A percentile compares a stretch with the other conserved stretches of the same genome.
These are phyloP conservation scores for Fusarium solani-melongenae DNA, from an alignment of 2,329 filamentous ascomycete genomes.

Conservation along the genomic window DNA sequence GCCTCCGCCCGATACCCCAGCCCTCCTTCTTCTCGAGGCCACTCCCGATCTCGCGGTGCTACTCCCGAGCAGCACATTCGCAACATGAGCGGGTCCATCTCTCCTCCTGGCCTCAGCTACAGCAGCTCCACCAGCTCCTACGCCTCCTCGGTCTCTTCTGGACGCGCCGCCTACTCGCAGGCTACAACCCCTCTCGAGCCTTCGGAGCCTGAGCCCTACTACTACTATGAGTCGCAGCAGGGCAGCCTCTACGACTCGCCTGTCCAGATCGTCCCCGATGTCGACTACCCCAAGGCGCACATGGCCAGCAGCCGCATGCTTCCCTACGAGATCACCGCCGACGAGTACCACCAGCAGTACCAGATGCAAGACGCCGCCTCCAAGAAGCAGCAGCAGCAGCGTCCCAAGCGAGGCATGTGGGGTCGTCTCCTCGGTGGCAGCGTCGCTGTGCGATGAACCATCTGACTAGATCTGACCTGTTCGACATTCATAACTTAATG, in stretches of 20 bases:
- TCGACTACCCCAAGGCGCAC: conserved; percentile 51
- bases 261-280: conserved; percentile 57
- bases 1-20: conserved; percentile 55
- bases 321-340: conserved; percentile 66
- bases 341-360: conserved; percentile 57
- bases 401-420: conserved; percentile 60
- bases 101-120: conserved; percentile 61
- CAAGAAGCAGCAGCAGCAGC: conserved; percentile 64
- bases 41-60: conserved; percentile 54
- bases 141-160: conserved; percentile 60
- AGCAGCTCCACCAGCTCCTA: conserved; percentile 63
- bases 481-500: conserved; percentile 24
- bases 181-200: conserved; percentile 64
- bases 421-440: conserved; percentile 63
- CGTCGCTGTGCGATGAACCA: conserved; percentile 53
- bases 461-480: background rate
- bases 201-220: conserved; percentile 55
- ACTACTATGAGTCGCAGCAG: conserved; percentile 51
- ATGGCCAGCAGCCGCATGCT: conserved; percentile 53
- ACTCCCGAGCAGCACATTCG: conserved; percentile 56
- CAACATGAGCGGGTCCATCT: conserved; percentile 48
- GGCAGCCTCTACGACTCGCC: conserved; percentile 62
- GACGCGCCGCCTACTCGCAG: conserved; percentile 60
- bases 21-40: conserved; percentile 59
- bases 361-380: conserved; percentile 58